Conservation (phyloP, 2,329 filamentous ascomycete genomes). For the Pestalotiopsis sp. region DNA sequence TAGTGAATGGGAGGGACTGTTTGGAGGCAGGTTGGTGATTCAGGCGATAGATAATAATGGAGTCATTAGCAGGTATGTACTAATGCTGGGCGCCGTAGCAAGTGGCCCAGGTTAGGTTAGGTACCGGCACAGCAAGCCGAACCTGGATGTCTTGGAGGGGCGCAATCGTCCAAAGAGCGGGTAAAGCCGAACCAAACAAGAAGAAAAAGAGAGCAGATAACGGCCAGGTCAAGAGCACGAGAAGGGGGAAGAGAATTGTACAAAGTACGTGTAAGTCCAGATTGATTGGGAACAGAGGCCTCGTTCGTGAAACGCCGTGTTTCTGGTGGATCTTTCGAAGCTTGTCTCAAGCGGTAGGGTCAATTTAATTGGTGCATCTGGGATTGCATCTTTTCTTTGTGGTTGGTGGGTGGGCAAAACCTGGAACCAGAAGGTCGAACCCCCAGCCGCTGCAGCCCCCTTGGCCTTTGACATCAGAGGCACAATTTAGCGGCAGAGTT, state of each 20-base stretch:
- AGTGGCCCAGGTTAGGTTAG: not conserved
- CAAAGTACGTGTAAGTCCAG: no score
- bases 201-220: not conserved
- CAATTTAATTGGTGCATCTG: conserved; percentile 9
- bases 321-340: not conserved
- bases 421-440: conserved; percentile 10
- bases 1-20: not conserved
- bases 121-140: not conserved
- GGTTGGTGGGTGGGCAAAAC: conserved; percentile 4
- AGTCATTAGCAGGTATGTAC: not conserved
- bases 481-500: conserved; percentile 7
- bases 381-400: not conserved
- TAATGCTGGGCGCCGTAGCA: not conserved
- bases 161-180: not conserved
- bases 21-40: not conserved
- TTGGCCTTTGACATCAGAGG: conserved; percentile 13
- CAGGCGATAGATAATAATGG: not conserved
- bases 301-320: conserved; percentile 6
- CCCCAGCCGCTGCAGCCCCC: not conserved
- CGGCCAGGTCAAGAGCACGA: not conserved
- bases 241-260: not conserved
- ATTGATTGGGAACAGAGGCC: conserved; percentile 7
- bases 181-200: conserved; percentile 1
- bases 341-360: not conserved
- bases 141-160: not conserved